Base-by-base conservation (phyloP, 2,329 filamentous ascomycete species). In the Ramularia collo-cygni region DNA sequence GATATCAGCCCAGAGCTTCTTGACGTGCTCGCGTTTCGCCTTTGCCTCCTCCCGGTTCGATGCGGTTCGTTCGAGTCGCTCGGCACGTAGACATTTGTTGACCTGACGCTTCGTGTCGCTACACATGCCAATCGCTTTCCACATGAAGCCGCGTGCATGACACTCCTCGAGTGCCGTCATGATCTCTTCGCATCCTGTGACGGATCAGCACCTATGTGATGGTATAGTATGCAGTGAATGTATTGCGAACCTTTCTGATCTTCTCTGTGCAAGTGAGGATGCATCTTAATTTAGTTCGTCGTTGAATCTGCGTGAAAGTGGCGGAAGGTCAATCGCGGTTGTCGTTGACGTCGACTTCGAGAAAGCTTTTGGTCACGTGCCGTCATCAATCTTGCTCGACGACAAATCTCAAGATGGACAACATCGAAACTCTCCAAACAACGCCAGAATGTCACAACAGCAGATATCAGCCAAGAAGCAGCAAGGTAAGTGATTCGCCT, bases 151-250 rank as follows among this genome's bases (percentile, higher is more conserved):
- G 44, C 76, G 77, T 21, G 85, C 84, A 61, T 98, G 92, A 69
- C 92, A 98, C 70, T 95, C 87, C 59, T 96, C 92, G 53, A 98
- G 85, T 34, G 85, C 84, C 36, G 74, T 81, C 79, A 96, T 95
- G 63, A 98, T 79, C 54, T 94, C 88, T 65, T 90, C 86, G 75
- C 92, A 98, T 58, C 83, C 92, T 98, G 57, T 15, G 9, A 3
- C 34, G 43, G 31, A 47, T 48, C 24, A 52, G 43, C 36, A 17
- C 12, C 27, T 19, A 33, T 32, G 28, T 10, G 9, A 21, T 28
- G n/a, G n/a, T n/a, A n/a, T 28, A 17, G 19, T 32, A 8, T 32
- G 28, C 14, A 15, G 8, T 8, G 4, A 2, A 17, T 17, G 2
- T n/a, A 24, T 18, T 21, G 21, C 40, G 21, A 15, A 95, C 90